Conservation (phyloP, 2,329 filamentous ascomycete species). For the Ascochyta viciae-villosae region DNA sequence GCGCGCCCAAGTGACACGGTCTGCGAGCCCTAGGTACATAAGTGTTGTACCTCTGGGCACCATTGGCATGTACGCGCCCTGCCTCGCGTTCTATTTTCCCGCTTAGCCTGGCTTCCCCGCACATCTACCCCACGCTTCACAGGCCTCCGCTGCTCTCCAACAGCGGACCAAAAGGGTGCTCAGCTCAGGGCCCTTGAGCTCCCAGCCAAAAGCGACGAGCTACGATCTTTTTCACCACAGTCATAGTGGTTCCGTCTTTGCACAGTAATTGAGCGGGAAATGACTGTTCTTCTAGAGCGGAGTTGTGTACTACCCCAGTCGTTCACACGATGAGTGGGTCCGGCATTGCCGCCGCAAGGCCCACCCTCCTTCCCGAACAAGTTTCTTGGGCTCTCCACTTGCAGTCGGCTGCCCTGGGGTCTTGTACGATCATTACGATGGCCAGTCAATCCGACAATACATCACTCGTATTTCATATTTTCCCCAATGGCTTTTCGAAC, state of each 20-base stretch:
- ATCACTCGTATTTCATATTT: background rate
- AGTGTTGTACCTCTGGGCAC: slow-evolving; percentile 30
- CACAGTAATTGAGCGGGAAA: too few species aligned
- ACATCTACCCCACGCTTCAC: slow-evolving; percentile 23
- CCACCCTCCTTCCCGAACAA: slow-evolving; percentile 15
- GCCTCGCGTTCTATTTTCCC: slow-evolving; percentile 28
- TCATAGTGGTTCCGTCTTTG: too few species aligned
- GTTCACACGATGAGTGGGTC: slow-evolving; percentile 10
- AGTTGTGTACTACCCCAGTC: slow-evolving; percentile 8
- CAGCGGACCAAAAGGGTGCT: slow-evolving; percentile 10
- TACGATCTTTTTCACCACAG: too few species aligned
- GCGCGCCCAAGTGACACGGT: slow-evolving; percentile 22
- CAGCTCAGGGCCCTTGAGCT: slow-evolving; percentile 6
- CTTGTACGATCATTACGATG: background rate
- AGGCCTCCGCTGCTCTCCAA: slow-evolving; percentile 5
- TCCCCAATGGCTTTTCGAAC: background rate
- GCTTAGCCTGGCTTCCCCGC: slow-evolving; percentile 36
- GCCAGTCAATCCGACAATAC: background rate
- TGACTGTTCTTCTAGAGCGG: too few species aligned
- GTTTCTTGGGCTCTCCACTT: background rate
- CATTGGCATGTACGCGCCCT: slow-evolving; percentile 20
- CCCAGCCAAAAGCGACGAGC: background rate
- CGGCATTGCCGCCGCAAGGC: background rate
- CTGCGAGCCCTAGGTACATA: slow-evolving; percentile 33
- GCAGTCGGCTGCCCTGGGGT: background rate